These are phyloP conservation scores for Pseudohyphozyma bogoriensis DNA, from an alignment of 768 basidiomycete species.

Conservation along the genomic window DNA sequence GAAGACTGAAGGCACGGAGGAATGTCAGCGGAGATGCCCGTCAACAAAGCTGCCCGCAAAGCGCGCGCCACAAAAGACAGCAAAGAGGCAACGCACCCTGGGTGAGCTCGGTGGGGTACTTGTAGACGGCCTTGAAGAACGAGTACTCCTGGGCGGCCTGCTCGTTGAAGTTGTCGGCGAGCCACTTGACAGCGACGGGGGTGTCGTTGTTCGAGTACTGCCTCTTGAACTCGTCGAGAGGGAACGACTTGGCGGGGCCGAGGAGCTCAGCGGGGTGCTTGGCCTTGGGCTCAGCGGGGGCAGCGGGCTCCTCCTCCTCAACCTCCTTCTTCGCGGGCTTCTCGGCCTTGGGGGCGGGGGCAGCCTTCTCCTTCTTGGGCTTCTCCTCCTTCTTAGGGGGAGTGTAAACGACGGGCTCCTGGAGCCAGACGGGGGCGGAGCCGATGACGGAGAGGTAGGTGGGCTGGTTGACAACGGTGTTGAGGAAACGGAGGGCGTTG, in stretches of 20 bases:
- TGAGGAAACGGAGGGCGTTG: slow-evolving; percentile 69
- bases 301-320: slow-evolving; percentile 36
- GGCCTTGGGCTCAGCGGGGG: slow-evolving; percentile 72
- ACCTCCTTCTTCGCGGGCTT: slow-evolving; percentile 29
- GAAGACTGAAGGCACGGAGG: slow-evolving; percentile 45
- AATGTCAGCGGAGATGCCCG: too few species aligned
- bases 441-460: slow-evolving; percentile 60
- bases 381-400: slow-evolving; percentile 52
- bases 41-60: background rate
- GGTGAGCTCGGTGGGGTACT: slow-evolving; percentile 89
- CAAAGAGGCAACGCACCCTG: slow-evolving; percentile 36
- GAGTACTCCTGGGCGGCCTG: slow-evolving; percentile 31
- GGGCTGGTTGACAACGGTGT: slow-evolving; percentile 81
- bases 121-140: slow-evolving; percentile 71
- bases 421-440: slow-evolving; percentile 25
- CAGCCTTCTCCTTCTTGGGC: slow-evolving; percentile 32
- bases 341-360: slow-evolving; percentile 35
- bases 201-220: slow-evolving; percentile 99
- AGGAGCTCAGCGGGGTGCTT: slow-evolving; percentile 92
- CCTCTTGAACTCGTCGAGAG: slow-evolving; percentile 52
- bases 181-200: slow-evolving; percentile 84
- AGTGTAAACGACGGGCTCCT: slow-evolving; percentile 28
- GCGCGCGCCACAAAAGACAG: background rate
- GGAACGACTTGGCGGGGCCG: slow-evolving; percentile 55
- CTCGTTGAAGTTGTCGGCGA: slow-evolving; percentile 84